Conservation (phyloP, 306 rosid species). For the Vachellia pachyceras region DNA sequence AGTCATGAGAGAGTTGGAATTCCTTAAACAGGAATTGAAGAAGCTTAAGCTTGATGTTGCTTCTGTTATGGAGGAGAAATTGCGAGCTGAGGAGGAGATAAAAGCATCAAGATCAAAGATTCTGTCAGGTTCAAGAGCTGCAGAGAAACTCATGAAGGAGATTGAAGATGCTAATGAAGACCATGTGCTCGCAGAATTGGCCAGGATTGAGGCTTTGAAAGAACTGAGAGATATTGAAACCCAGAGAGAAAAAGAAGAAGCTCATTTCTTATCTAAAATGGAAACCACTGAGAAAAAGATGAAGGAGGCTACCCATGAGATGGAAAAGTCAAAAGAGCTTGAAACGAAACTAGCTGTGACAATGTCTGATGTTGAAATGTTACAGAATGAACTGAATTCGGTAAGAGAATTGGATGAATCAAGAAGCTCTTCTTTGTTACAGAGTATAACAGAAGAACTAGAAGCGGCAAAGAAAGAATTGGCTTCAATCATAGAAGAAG, state of each 20-base stretch:
- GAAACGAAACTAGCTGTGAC: conserved; percentile 67
- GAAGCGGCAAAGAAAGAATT: conserved; percentile 70
- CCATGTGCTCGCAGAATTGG: conserved; percentile 81
- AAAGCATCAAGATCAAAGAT: conserved; percentile 53
- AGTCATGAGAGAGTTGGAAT: conserved; percentile 71
- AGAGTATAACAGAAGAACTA: conserved; percentile 56
- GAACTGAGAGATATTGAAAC: conserved; percentile 64
- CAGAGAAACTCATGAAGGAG: conserved; percentile 63
- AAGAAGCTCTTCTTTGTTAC: conserved; percentile 43
- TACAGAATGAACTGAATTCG: conserved; percentile 60
- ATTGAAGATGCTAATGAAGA: conserved; percentile 78
- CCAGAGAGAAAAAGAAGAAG: conserved; percentile 59
- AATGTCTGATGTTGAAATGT: conserved; percentile 64
- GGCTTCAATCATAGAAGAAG: conserved; percentile 64
- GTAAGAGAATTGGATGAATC: conserved; percentile 61
- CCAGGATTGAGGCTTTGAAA: conserved; percentile 84
- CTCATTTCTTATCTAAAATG: conserved; percentile 47
- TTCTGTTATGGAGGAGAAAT: conserved; percentile 64
- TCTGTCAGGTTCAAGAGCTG: conserved; percentile 41
- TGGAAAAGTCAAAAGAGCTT: conserved; percentile 64
- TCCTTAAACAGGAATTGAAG: conserved; percentile 64
- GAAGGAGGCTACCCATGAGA: conserved; percentile 51
- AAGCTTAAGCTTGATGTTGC: conserved; percentile 84
- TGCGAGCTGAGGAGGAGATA: conserved; percentile 53
- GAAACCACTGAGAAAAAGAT: conserved; percentile 53